phyloP scores from a whole-genome alignment of 2,329 filamentous ascomycete species.

The Xylaria arbuscula region DNA sequence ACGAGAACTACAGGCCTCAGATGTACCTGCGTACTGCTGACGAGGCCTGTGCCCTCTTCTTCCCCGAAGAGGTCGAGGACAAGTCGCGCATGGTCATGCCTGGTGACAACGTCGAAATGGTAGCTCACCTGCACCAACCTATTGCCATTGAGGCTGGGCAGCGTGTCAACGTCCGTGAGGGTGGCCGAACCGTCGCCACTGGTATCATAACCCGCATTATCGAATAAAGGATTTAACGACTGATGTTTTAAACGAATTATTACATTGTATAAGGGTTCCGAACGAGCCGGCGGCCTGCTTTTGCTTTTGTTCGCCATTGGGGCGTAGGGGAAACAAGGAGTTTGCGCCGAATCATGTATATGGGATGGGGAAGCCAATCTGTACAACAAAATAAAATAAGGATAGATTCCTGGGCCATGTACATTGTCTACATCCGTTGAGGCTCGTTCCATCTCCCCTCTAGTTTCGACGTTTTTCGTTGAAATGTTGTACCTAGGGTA shows the following conservation, averaged over 20 bases:
- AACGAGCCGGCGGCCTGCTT: constrained; percentile 42
- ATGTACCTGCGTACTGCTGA: constrained; percentile 95
- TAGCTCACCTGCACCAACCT: constrained; percentile 84
- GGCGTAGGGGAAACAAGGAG: constrained; percentile 41
- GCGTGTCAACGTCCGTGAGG: constrained; percentile 98
- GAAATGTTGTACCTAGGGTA: constrained; percentile 36
- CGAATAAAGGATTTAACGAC: constrained; percentile 56
- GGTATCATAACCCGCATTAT: constrained; percentile 82
- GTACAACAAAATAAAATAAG: constrained; percentile 42
- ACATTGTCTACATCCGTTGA: constrained; percentile 38
- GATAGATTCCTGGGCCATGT: constrained; percentile 40
- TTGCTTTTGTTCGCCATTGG: constrained; percentile 31
- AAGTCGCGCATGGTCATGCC: constrained; percentile 85
- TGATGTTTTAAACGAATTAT: constrained; percentile 30
- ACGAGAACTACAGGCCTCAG: constrained; percentile 95
- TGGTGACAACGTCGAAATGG: constrained; percentile 98
- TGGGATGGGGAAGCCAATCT: constrained; percentile 41
- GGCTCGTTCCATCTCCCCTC: constrained; percentile 48
- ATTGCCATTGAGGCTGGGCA: constrained; percentile 91
- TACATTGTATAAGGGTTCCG: constrained; percentile 39
- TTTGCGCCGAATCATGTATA: constrained; percentile 41
- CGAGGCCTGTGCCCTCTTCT: constrained; percentile 80
- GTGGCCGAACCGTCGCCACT: constrained; percentile 88
- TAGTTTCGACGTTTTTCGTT: constrained; percentile 36
- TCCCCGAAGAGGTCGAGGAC: constrained; percentile 86